Conservation (phyloP, 116 monocot species). For the Dioscorea cayenensis region DNA sequence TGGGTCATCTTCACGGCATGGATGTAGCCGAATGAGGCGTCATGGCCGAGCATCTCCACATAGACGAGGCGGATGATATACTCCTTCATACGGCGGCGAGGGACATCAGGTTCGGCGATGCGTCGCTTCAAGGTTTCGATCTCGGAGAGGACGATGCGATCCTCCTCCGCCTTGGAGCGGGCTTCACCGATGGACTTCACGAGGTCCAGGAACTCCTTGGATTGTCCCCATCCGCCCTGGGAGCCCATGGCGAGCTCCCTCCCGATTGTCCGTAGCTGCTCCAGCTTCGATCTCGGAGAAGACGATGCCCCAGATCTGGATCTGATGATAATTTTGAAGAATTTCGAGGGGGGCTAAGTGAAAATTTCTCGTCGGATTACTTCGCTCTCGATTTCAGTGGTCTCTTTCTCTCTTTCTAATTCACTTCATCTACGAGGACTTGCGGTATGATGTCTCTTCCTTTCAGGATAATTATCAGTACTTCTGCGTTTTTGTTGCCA, state of each 20-base stretch:
- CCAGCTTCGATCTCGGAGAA: constrained; percentile 28
- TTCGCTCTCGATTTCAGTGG: neutral
- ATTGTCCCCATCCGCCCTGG: constrained; percentile 85
- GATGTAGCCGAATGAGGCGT: constrained; percentile 96
- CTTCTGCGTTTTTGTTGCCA: no score
- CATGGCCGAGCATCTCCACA: constrained; percentile 97
- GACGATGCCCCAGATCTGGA: constrained; percentile 3
- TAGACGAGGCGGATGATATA: constrained; percentile 89
- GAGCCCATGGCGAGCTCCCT: constrained; percentile 99
- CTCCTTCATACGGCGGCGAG: constrained; percentile 94
- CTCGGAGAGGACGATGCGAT: constrained; percentile 82
- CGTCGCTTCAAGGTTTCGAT: constrained; percentile 81
- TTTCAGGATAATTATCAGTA: neutral
- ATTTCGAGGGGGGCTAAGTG: neutral
- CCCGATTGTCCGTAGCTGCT: constrained; percentile 94
- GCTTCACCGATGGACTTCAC: constrained; percentile 96
- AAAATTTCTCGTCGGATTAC: neutral
- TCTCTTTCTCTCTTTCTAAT: neutral
- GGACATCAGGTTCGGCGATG: constrained; percentile 73
- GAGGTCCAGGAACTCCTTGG: constrained; percentile 95
- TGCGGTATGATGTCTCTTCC: neutral
- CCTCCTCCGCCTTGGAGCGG: constrained; percentile 95
- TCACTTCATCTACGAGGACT: neutral
- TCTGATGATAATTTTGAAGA: neutral
- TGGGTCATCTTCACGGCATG: constrained; percentile 99